Evolutionary conservation across 768 basidiomycete genomes (phyloP), one percentile per base, ranked within the genome.

Genomic region (Amanita pseudoporphyria): DNA sequence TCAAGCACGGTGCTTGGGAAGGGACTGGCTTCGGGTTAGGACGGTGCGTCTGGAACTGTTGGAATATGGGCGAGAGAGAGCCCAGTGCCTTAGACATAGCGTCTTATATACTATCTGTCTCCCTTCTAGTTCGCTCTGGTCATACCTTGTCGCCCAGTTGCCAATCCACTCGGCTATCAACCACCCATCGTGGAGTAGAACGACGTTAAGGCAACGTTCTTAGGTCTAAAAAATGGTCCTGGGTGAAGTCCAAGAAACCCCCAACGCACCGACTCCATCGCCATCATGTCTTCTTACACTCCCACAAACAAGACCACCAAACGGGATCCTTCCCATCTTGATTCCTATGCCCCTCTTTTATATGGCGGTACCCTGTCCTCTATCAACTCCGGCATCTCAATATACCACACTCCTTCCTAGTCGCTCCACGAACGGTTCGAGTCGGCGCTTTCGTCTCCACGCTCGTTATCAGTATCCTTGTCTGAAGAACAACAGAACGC

Each of bases 371-470:
- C 82, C 1, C 62, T 81, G 53, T 71, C 75, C 32, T 81, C 80
- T 16, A 72, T 76, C 5, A 74, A 72, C 45, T 81, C 82, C 0
- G 72, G 73, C 1, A 59, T 78, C 3, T 79, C 82, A 1, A 70
- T 80, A 36, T 90, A 83, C 63, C 83, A 87, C 62, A 90, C 88
- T 0, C 86, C 88, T 6, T 78, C 82, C 0, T 89, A 87, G 0
- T 87, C 85, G n/a, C 53, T 87, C 37, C 83, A 78, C 54, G 37
- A 21, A 16, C 10, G 19, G 18, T 84, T 69, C 53, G 71, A 77
- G 16, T 78, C 81, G 6, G 82, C 84, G 3, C 73, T 76, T 9
- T 77, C 77, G 3, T 81, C 82, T 2, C 80, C 80, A 0, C 36
- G 49, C 21, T 57, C 54, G 1, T 64, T 65, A 2, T 55, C 54